Evolutionary conservation across 2,329 filamentous ascomycete species (phyloP), one percentile per base, ranked within the genome.

Genomic region (Lecanicillium sp.): DNA sequence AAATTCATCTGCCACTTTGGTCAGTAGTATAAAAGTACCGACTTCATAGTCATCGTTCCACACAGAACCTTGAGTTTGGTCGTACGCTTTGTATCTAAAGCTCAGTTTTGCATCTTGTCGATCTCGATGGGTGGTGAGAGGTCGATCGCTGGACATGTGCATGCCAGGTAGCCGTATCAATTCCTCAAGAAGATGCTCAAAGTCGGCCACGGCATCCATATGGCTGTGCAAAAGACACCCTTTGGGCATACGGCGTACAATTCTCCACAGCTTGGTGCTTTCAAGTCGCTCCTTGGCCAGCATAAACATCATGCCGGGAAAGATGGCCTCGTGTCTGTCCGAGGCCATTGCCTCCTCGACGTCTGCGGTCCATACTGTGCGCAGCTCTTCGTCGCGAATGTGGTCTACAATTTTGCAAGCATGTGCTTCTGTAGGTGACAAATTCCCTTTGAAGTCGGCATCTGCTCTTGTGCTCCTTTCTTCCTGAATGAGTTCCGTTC

Each of bases 291-390:
- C 75, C 59, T 88, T 90, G 49, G 87, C 87, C 20, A 90, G 71
- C 25, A 76, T 80, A 61, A 95, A 95, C 84, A 94, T 92, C 82
- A 95, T 94, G 9, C 89, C 89, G 0, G 87, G 86, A 54, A 84
- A 86, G 35, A 90, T 66, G 47, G 78, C 76, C 44, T 77, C 72
- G 49, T 77, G 59, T n/a, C 62, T 66, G 38, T 75, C 63, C 45
- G 75, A 72, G 3, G 81, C 79, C 4, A 87, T 65, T 32, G 70
- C 70, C 52, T 89, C 80, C 51, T 90, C 83, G 37, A 83, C 75
- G 33, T 77, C 73, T 19, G 75, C 69, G 11, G 80, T 87, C 89
- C 88, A 95, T 43, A 90, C 66, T 3, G 77, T 80, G 37, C 71
- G 67, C 51, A 80, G 76, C 63, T 95, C 90, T 50, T 85, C 75